Conservation (phyloP, 148 eudicot species). For the Pharnaceum exiguum region DNA sequence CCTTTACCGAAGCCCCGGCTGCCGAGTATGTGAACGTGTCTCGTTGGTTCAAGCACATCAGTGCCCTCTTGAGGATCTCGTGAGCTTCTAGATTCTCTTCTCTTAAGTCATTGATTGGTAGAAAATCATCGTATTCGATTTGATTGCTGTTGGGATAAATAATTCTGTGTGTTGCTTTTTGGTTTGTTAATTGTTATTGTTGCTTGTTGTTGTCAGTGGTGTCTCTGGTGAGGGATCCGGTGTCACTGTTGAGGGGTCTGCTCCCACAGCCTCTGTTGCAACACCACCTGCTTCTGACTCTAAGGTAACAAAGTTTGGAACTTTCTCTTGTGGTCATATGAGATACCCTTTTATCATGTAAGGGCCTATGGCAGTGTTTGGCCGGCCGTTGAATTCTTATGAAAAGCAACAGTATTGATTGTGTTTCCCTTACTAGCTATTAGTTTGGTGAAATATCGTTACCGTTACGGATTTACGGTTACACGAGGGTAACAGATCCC, state of each 20-base stretch:
- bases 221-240: slow-evolving; percentile 83
- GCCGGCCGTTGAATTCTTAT: no score
- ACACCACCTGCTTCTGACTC: slow-evolving; percentile 72
- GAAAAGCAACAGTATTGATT: no score
- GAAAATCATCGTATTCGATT: neutral
- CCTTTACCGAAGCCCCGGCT: slow-evolving; percentile 60
- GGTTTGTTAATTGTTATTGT: neutral
- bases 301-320: slow-evolving; percentile 34
- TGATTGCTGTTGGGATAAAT: neutral
- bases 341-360: neutral
- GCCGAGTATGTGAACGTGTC: slow-evolving; percentile 62
- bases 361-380: neutral
- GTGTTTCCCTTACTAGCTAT: no score
- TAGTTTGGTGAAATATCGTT: no score
- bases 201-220: slow-evolving; percentile 39
- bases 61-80: slow-evolving; percentile 91
- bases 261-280: slow-evolving; percentile 48
- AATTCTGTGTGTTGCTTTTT: neutral
- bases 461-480: no score
- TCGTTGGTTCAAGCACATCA: slow-evolving; percentile 87
- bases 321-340: neutral
- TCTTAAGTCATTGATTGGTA: neutral
- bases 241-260: slow-evolving; percentile 71
- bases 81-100: slow-evolving; percentile 30
- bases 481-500: no score